Evolutionary conservation across 1,139 yeast species (phyloP).

Genomic region (Yamadazyma blattariae): DNA sequence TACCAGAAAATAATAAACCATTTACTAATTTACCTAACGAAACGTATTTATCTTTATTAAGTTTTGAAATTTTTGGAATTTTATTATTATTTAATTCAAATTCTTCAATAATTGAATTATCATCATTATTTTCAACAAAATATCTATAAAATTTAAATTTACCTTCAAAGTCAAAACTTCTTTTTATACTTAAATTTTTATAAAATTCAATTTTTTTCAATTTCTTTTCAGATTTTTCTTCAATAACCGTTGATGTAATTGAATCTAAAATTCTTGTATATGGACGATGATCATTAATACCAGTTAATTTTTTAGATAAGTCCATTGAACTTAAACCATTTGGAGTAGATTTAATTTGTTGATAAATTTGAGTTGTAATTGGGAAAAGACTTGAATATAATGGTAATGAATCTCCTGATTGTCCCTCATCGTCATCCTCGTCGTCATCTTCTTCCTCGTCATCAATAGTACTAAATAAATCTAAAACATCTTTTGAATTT

Average conservation of each 20-base stretch:
- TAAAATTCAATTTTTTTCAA: constrained; percentile 24
- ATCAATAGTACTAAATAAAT: constrained; percentile 12
- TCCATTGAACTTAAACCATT: constrained; percentile 61
- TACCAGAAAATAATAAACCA: constrained; percentile 5
- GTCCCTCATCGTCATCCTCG: constrained; percentile 12
- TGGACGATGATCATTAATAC: constrained; percentile 49
- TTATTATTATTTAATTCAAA: not conserved
- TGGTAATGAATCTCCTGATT: constrained; percentile 17
- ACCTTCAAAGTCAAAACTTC: constrained; percentile 72
- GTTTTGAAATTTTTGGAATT: constrained; percentile 7
- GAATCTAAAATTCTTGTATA: constrained; percentile 49
- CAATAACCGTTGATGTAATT: constrained; percentile 32
- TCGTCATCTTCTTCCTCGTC: constrained; percentile 13
- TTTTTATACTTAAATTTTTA: constrained; percentile 37
- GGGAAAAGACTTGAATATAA: constrained; percentile 57
- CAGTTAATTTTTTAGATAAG: constrained; percentile 48
- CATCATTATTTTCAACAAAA: constrained; percentile 30
- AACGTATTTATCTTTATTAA: constrained; percentile 20
- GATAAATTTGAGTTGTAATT: constrained; percentile 58
- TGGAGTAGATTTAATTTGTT: constrained; percentile 35
- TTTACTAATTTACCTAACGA: constrained; percentile 6
- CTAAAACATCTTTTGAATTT: constrained; percentile 16
- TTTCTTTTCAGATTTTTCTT: constrained; percentile 21
- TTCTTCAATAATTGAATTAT: not conserved
- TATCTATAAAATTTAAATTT: constrained; percentile 71